These are phyloP conservation scores for Cercophora scortea DNA, from an alignment of 495 filamentous ascomycete genomes.

Conservation along the genomic window DNA sequence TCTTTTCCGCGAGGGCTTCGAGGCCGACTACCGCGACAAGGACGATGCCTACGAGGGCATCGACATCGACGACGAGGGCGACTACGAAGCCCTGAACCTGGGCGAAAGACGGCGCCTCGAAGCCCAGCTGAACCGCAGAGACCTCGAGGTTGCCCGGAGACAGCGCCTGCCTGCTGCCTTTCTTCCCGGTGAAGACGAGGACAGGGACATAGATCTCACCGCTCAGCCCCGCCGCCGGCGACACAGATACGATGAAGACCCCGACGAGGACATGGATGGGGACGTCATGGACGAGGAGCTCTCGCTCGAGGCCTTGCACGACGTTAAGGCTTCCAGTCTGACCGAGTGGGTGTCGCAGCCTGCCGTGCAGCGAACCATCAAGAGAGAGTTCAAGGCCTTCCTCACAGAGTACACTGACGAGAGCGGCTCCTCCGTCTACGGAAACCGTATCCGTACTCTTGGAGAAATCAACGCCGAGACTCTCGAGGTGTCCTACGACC, in stretches of 20 bases:
- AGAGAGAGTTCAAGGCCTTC: conserved; percentile 94
- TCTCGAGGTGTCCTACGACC: conserved; percentile 91
- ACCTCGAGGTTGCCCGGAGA: conserved; percentile 68
- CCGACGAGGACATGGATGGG: conserved; percentile 82
- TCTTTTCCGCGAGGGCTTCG: conserved; percentile 84
- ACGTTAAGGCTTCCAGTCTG: conserved; percentile 87
- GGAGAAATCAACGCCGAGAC: conserved; percentile 96
- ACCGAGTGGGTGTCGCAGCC: conserved; percentile 93
- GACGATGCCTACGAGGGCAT: conserved; percentile 42
- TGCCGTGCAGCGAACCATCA: conserved; percentile 86
- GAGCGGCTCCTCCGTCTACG: conserved; percentile 83
- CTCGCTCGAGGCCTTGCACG: conserved; percentile 80
- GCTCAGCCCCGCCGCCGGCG: conserved; percentile 71
- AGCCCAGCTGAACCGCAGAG: conserved; percentile 71
- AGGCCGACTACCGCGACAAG: conserved; percentile 66
- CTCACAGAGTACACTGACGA: conserved; percentile 91
- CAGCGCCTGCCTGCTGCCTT: conserved; percentile 77
- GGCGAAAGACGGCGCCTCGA: conserved; percentile 85
- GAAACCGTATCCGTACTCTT: conserved; percentile 81
- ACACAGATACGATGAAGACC: conserved; percentile 87
- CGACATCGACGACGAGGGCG: conserved; percentile 47
- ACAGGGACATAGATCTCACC: conserved; percentile 72
- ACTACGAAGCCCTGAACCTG: conserved; percentile 64
- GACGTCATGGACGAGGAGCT: conserved; percentile 94
- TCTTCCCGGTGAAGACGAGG: conserved; percentile 82